These are phyloP conservation scores for Colletotrichum siamense DNA, from an alignment of 2,329 filamentous ascomycete genomes.

Conservation along the genomic window DNA sequence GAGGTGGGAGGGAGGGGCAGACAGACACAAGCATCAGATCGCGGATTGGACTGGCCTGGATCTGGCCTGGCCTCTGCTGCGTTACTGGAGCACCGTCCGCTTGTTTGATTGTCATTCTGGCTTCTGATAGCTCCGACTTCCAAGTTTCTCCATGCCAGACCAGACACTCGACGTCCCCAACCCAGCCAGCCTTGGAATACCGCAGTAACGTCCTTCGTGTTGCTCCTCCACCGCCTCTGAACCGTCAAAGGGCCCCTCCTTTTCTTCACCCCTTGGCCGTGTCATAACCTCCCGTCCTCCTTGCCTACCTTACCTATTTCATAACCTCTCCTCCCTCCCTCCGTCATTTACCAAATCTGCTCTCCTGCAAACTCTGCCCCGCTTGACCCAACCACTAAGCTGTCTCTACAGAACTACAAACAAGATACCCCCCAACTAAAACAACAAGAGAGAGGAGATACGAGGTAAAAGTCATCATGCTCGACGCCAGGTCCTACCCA, in stretches of 20 bases:
- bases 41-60: conserved; percentile 7
- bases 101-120: conserved; percentile 13
- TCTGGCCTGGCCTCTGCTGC: neutral
- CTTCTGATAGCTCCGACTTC: conserved; percentile 19
- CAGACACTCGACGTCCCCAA: neutral
- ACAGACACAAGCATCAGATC: conserved; percentile 11
- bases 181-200: conserved; percentile 14
- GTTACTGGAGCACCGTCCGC: neutral
- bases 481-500: conserved; percentile 51
- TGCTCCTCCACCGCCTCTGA: conserved; percentile 14
- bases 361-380: conserved; percentile 1
- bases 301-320: neutral
- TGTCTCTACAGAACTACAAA: neutral
- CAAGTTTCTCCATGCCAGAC: neutral
- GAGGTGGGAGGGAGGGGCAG: conserved; percentile 1
- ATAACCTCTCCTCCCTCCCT: neutral
- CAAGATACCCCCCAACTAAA: neutral
- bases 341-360: neutral
- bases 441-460: neutral
- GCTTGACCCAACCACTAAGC: conserved; percentile 3
- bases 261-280: conserved; percentile 20
- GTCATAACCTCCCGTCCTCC: conserved; percentile 8
- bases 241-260: conserved; percentile 18
- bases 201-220: conserved; percentile 13
- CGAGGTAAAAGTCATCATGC: conserved; percentile 42